Evolutionary conservation across 352 stramenopile species (phyloP).

Genomic region (Pythium angustatum): DNA sequence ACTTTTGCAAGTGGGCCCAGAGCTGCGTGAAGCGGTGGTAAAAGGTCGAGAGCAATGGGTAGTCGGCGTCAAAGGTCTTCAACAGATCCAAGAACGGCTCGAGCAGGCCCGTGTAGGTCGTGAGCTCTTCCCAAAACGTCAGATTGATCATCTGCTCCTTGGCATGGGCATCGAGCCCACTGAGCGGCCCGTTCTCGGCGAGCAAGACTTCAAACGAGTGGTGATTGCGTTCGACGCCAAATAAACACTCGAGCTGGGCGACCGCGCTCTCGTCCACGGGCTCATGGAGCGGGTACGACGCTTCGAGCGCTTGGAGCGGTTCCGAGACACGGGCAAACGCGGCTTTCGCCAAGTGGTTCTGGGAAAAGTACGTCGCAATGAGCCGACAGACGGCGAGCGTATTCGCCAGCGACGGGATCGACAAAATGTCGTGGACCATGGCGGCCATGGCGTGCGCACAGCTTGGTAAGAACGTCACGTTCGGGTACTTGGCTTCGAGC

Average conservation of each 20-base stretch:
- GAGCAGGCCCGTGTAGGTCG: slow-evolving; percentile 53
- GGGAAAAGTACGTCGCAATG: slow-evolving; percentile 45
- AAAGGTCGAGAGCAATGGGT: slow-evolving; percentile 64
- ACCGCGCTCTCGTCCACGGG: slow-evolving; percentile 35
- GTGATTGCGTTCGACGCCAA: slow-evolving; percentile 53
- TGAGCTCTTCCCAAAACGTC: slow-evolving; percentile 58
- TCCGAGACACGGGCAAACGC: slow-evolving; percentile 53
- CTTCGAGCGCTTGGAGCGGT: slow-evolving; percentile 49
- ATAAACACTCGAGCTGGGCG: slow-evolving; percentile 49
- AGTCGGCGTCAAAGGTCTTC: slow-evolving; percentile 64
- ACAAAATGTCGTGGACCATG: slow-evolving; percentile 65
- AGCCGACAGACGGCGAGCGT: slow-evolving; percentile 44
- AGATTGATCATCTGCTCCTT: slow-evolving; percentile 53
- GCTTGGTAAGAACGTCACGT: slow-evolving; percentile 64
- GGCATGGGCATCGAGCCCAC: slow-evolving; percentile 31
- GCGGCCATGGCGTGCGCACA: slow-evolving; percentile 57
- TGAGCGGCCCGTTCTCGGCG: slow-evolving; percentile 48
- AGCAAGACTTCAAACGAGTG: slow-evolving; percentile 62
- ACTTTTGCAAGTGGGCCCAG: slow-evolving; percentile 68
- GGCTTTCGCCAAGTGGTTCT: slow-evolving; percentile 43
- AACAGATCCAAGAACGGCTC: slow-evolving; percentile 72
- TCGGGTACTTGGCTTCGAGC: slow-evolving; percentile 57
- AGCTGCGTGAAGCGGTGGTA: slow-evolving; percentile 74
- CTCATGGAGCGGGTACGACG: slow-evolving; percentile 36
- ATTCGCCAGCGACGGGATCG: slow-evolving; percentile 39